Conservation (phyloP, 805 yeast genomes). For the Ogataea parapolymorpha region DNA sequence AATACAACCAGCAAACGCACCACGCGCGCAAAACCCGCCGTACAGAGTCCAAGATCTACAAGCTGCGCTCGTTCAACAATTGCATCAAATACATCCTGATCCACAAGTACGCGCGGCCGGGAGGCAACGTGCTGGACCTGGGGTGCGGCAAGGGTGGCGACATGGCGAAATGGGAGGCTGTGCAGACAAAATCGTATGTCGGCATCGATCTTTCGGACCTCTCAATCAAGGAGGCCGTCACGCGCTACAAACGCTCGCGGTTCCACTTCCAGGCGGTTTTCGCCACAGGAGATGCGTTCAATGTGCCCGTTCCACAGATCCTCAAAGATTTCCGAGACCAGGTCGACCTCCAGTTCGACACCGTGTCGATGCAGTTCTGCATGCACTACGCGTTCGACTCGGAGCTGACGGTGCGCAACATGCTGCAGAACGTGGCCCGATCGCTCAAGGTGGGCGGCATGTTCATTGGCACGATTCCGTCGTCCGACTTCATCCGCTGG, state of each 20-base stretch:
- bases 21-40: slow-evolving; percentile 62
- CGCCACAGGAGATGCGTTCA: slow-evolving; percentile 91
- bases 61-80: slow-evolving; percentile 85
- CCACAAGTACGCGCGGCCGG: slow-evolving; percentile 56
- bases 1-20: slow-evolving; percentile 81
- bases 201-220: slow-evolving; percentile 93
- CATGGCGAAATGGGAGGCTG: slow-evolving; percentile 80
- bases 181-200: slow-evolving; percentile 68
- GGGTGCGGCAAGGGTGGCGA: slow-evolving; percentile 99
- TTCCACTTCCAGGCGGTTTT: slow-evolving; percentile 56
- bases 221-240: slow-evolving; percentile 79
- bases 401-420: slow-evolving; percentile 70
- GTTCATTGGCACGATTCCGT: slow-evolving; percentile 93
- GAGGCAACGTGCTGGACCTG: slow-evolving; percentile 68
- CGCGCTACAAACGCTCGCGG: slow-evolving; percentile 57
- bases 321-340: slow-evolving; percentile 62
- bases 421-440: slow-evolving; percentile 71
- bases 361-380: slow-evolving; percentile 88
- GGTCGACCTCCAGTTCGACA: slow-evolving; percentile 75
- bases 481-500: slow-evolving; percentile 75
- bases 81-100: slow-evolving; percentile 85
- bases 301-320: slow-evolving; percentile 61
- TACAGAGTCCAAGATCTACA: slow-evolving; percentile 76
- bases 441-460: slow-evolving; percentile 79
- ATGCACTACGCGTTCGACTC: slow-evolving; percentile 92